Base-by-base conservation (phyloP, 1,139 yeast species). In the Williopsis jadinii region DNA sequence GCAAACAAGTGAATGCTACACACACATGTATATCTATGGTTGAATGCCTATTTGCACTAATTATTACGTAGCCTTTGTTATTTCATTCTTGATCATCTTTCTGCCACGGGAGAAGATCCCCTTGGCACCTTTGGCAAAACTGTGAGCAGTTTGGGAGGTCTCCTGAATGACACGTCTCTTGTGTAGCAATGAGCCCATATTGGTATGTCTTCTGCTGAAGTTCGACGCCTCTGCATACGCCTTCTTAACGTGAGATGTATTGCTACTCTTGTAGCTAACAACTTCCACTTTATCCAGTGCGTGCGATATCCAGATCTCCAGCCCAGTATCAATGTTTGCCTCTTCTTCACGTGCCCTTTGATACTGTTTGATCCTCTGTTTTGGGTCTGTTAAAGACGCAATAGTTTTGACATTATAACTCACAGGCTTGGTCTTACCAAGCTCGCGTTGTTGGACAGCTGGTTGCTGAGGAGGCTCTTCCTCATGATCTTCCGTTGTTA, bases 361-460 rank as follows among this genome's bases (percentile, higher is more conserved):
- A 39, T 73, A 63, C 37, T 66, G 59, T 9, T 55, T 51, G 32
- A 75, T 71, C 41, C 77, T 58, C 42, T 64, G 70, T 9, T 59
- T 54, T 5, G 77, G 66, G 47, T 71, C 75, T 3, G 73, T 67
- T 5, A 66, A 55, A 5, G 66, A 55, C 60, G 70, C 61, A 28
- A 75, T 73, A 35, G 62, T 55, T 44, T 68, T 70, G 72, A 77
- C 68, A 49, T 67, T 67, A 34, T 62, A 71, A 1, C 40, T 32
- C 26, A 46, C 37, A 5, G 41, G 34, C 29, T 42, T 41, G 2
- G 40, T 37, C 13, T 32, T 37, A 14, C 45, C 43, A 11, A 40
- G 26, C 19, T 41, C 32, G 35, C 38, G n/a, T 15, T 11, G 24
- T 26, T 30, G 12, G 34, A 27, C 11, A 31, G 10, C 9, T 31